Evolutionary conservation across 176 grass and related monocot species (phyloP).

Genomic region (Triticum turgidum): DNA sequence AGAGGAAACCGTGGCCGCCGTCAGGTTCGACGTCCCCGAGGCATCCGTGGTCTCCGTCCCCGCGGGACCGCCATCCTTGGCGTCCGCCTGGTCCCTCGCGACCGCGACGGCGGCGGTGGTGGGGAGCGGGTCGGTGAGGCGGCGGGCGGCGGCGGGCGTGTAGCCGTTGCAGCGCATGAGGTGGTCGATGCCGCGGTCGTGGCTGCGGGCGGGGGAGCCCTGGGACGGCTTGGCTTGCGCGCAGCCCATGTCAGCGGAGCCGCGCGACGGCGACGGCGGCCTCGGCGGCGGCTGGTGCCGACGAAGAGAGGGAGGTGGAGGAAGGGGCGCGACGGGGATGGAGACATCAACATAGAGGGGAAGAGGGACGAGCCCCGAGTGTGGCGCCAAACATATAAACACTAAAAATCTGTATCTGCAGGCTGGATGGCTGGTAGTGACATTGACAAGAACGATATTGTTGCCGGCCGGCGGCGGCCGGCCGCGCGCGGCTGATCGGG

Average conservation of each 20-base stretch:
- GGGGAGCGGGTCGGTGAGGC: slow-evolving; percentile 29
- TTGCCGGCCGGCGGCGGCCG: neutral
- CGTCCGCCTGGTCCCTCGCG: neutral
- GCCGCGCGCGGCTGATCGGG: neutral
- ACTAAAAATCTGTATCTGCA: neutral
- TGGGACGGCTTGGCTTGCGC: slow-evolving; percentile 47
- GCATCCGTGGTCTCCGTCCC: neutral
- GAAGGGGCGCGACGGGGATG: slow-evolving; percentile 4
- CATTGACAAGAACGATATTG: neutral
- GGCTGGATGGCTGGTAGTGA: neutral
- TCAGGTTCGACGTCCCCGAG: too few relatives aligned
- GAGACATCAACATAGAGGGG: slow-evolving; percentile 48
- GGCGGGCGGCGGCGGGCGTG: neutral
- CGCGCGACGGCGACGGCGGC: neutral
- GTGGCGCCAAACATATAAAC: slow-evolving; percentile 17
- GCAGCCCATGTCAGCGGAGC: slow-evolving; percentile 46
- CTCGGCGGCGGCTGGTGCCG: neutral
- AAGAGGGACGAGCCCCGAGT: neutral
- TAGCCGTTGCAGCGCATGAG: slow-evolving; percentile 32
- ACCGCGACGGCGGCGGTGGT: neutral
- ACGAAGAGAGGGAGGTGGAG: slow-evolving; percentile 2
- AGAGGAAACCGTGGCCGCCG: neutral
- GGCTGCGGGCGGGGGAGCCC: slow-evolving; percentile 41
- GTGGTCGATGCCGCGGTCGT: slow-evolving; percentile 36
- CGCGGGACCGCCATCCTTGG: neutral